Evolutionary conservation across 2,329 filamentous ascomycete species (phyloP).

Genomic region (Pseudocercospora macadamiae): DNA sequence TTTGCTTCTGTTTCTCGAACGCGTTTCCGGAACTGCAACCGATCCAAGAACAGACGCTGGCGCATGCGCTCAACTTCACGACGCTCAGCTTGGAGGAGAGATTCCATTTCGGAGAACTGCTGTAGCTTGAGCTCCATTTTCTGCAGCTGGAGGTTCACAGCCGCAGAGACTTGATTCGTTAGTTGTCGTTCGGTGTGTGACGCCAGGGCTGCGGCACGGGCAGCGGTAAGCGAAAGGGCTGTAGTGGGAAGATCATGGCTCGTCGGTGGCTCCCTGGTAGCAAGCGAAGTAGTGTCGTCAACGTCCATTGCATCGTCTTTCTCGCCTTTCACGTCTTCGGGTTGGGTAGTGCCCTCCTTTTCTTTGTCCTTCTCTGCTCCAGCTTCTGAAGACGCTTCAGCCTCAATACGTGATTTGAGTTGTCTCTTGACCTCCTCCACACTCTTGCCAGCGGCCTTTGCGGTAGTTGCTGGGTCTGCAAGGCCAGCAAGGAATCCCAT

Average conservation of each 20-base stretch:
- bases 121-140: constrained; percentile 95
- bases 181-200: constrained; percentile 97
- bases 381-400: constrained; percentile 46
- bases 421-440: constrained; percentile 82
- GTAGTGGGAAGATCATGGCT: constrained; percentile 63
- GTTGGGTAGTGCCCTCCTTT: constrained; percentile 57
- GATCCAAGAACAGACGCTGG: constrained; percentile 91
- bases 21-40: constrained; percentile 84
- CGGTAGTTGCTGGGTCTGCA: constrained; percentile 85
- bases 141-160: constrained; percentile 90
- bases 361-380: constrained; percentile 56
- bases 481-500: constrained; percentile 91
- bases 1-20: constrained; percentile 78
- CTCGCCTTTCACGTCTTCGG: constrained; percentile 50
- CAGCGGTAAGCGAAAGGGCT: constrained; percentile 82
- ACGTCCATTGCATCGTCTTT: constrained; percentile 58
- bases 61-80: constrained; percentile 88
- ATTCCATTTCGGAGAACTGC: constrained; percentile 96
- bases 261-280: constrained; percentile 50
- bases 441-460: constrained; percentile 84
- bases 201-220: constrained; percentile 81
- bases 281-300: constrained; percentile 55
- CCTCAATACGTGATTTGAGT: constrained; percentile 77
- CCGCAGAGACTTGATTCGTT: constrained; percentile 87
- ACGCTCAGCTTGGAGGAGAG: constrained; percentile 86